Evolutionary conservation across 2,329 filamentous ascomycete species (phyloP), one percentile per base, ranked within the genome.

Genomic region (Monosporascus sp.): DNA sequence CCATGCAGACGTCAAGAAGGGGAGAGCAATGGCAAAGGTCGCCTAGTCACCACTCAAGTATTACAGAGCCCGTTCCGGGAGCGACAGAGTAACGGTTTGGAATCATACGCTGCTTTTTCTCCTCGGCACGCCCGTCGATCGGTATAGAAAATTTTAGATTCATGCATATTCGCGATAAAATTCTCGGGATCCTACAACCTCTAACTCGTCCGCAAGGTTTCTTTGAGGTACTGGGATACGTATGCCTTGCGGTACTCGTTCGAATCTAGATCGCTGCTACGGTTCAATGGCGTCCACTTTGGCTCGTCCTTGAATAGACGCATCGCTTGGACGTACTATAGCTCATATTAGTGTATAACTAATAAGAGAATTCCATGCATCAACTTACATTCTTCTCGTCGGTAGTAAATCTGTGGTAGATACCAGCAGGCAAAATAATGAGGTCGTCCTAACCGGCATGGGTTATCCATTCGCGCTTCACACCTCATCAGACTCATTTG

Each of bases 401-500:
- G 0, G 92, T 97, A 7, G 94, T 99, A 69, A 99, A 99, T 5
- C 94, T 86, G 74, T 99, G 94, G 72, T 97, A 99, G 56, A 99
- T 97, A 3, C 94, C 94, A 41, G 92, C 85, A 1, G 94, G 94
- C 61, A 99, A 78, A 66, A 99, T 93, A 65, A 99, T 88, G 72
- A 99, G 76, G 74, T 99, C 94, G 63, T 86, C 79, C 76, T 74
- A 49, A 34, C 31, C 31, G 31, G 7, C 22, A 46, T 45, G 17
- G 14, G 20, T 43, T 43, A 34, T 19, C 36, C 17, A 27, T 7
- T 22, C 38, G 31, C 17, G 11, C 40, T 16, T 37, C 31, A 14
- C 31, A 14, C 31, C 11, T 14, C 27, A 5, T 31, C 11, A 34
- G 27, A 14, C 31, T 5, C 38, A 7, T 11, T 14, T 26, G 20